Evolutionary conservation across 2,329 filamentous ascomycete genomes (phyloP).

Genomic region (Fusarium graminum): DNA sequence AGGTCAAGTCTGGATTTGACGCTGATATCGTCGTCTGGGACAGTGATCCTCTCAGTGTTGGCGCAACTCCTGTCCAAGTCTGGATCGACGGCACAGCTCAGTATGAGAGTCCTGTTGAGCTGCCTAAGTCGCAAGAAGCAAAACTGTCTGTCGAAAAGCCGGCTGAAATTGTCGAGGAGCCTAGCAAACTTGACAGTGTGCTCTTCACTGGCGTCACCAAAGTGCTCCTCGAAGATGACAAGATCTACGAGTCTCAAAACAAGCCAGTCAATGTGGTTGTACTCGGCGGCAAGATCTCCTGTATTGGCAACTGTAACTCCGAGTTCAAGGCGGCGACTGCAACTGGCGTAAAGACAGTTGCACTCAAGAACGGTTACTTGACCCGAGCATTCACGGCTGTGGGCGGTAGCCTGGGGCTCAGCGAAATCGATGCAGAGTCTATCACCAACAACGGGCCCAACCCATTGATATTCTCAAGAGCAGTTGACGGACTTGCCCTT

Average conservation of each 20-base stretch:
- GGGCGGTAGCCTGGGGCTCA: conserved; percentile 71
- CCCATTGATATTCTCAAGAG: conserved; percentile 66
- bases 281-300: conserved; percentile 65
- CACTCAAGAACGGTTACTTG: conserved; percentile 71
- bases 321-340: conserved; percentile 58
- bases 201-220: conserved; percentile 70
- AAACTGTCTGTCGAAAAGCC: conserved; percentile 58
- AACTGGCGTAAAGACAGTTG: conserved; percentile 56
- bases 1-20: conserved; percentile 72
- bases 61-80: conserved; percentile 70
- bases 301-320: conserved; percentile 65
- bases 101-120: conserved; percentile 63
- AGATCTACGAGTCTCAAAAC: conserved; percentile 52
- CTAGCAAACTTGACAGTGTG: conserved; percentile 55
- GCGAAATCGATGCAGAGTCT: conserved; percentile 71
- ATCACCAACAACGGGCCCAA: conserved; percentile 66
- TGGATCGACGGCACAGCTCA: conserved; percentile 74
- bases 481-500: conserved; percentile 67
- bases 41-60: conserved; percentile 70
- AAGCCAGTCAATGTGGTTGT: conserved; percentile 64
- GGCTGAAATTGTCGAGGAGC: conserved; percentile 58
- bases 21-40: conserved; percentile 74
- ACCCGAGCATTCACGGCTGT: conserved; percentile 71
- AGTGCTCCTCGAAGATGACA: conserved; percentile 62
- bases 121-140: conserved; percentile 62